These are phyloP conservation scores for Cornus suecica DNA, from an alignment of 148 eudicot species.

Conservation along the genomic window DNA sequence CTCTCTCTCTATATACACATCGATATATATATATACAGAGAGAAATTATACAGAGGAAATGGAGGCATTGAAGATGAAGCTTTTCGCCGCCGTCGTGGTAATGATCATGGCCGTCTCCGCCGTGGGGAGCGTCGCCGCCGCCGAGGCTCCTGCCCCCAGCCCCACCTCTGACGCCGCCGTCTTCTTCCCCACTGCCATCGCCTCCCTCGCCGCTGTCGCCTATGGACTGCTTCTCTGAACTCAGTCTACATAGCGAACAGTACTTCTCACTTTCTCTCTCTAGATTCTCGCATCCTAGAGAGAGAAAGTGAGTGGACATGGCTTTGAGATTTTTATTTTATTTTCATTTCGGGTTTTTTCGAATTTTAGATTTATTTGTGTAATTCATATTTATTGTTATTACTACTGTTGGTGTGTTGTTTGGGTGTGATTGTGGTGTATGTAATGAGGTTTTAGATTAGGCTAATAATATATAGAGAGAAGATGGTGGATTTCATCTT, in stretches of 20 bases:
- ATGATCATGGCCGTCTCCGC: slow-evolving; percentile 33
- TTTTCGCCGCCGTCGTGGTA: slow-evolving; percentile 21
- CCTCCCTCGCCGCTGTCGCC: slow-evolving; percentile 30
- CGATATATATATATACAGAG: too few relatives aligned
- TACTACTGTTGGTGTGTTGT: neutral
- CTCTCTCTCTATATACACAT: neutral
- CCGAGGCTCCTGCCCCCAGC: slow-evolving; percentile 32
- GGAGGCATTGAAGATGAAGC: slow-evolving; percentile 39
- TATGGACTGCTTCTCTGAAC: slow-evolving; percentile 30
- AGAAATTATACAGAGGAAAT: slow-evolving; percentile 3
- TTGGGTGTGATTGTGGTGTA: neutral
- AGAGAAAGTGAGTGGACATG: neutral
- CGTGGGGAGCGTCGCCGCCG: slow-evolving; percentile 30
- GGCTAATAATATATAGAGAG: too few relatives aligned
- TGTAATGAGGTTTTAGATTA: neutral
- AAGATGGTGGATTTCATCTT: neutral
- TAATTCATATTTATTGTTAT: too few relatives aligned
- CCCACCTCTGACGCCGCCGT: slow-evolving; percentile 31
- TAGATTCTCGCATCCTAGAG: neutral
- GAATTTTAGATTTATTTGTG: too few relatives aligned
- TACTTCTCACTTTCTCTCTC: neutral
- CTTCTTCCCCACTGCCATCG: slow-evolving; percentile 32
- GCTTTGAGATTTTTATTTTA: neutral
- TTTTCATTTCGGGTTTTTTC: neutral
- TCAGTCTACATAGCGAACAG: neutral